Evolutionary conservation across 164 flowering plant genomes (phyloP), one percentile per base, ranked within the genome.

Genomic region (Piper longum): DNA sequence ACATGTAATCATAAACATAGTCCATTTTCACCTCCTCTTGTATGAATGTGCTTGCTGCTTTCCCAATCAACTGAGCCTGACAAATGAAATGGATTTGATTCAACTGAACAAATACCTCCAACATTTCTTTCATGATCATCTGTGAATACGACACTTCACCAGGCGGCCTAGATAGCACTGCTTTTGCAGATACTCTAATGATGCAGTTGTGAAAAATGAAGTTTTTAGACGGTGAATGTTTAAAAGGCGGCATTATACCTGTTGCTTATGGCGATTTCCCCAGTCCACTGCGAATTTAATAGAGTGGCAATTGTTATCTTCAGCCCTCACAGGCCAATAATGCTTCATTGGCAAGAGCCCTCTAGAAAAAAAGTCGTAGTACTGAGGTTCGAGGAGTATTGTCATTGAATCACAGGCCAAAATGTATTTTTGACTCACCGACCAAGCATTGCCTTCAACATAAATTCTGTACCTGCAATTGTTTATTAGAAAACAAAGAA

Each of bases 401-500:
- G 93, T 45, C 55, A 81, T 68, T 41, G 87, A 88, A 65, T 87
- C 88, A 68, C 97, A 91, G n/a, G 98, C 78, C 6, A 88, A 55
- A 41, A 87, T 91, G 60, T 91, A 91, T 57, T 91, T 91, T 74
- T 86, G 69, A 74, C 96, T 88, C 73, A 91, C 97, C 5, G 97
- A 88, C 97, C 97, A 88, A 54, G 97, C 97, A 73, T 64, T 86
- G 18, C 97, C 98, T 70, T 91, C 98, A 0, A 93, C 91, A 65
- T 91, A 91, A 14, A 91, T 88, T 71, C 85, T 91, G 70, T 89
- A 91, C 74, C 98, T 91, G 78, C 59, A 16, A 5, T 48, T 48
- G 9, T 9, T 48, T 5, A 9, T 12, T 12, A 48, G 14, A 14
- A 12, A 48, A 9, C 52, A 48, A 14, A 9, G 14, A 14, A 2